These are phyloP conservation scores for Ilyonectria sp. DNA, from an alignment of 2,329 filamentous ascomycete genomes.

Conservation along the genomic window DNA sequence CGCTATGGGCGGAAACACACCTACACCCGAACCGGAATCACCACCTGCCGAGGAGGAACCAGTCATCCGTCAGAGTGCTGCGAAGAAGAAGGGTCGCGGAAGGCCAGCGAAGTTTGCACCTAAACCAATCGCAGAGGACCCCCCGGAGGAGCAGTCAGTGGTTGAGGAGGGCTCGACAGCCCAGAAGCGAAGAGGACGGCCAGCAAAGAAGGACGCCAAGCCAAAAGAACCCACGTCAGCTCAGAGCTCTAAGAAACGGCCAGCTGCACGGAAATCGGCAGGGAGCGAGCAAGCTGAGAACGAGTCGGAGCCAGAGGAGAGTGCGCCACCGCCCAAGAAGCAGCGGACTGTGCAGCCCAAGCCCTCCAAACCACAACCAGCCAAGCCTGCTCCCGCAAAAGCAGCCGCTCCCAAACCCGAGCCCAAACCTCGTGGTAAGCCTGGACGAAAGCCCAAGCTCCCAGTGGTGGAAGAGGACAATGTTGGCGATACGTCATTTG, in stretches of 20 bases:
- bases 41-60: slow-evolving; percentile 19
- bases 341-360: slow-evolving; percentile 44
- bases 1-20: slow-evolving; percentile 47
- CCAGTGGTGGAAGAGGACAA: slow-evolving; percentile 49
- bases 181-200: slow-evolving; percentile 30
- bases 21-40: slow-evolving; percentile 35
- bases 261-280: slow-evolving; percentile 21
- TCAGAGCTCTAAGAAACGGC: slow-evolving; percentile 38
- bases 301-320: slow-evolving; percentile 44
- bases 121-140: slow-evolving; percentile 33
- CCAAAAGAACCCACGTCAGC: slow-evolving; percentile 34
- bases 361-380: slow-evolving; percentile 43
- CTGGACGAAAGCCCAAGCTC: slow-evolving; percentile 44
- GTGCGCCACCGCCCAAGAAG: slow-evolving; percentile 45
- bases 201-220: slow-evolving; percentile 30
- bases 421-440: slow-evolving; percentile 46
- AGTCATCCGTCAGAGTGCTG: slow-evolving; percentile 23
- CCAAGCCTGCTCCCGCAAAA: slow-evolving; percentile 38
- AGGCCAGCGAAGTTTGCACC: slow-evolving; percentile 38
- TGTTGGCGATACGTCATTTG: slow-evolving; percentile 62
- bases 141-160: slow-evolving; percentile 25
- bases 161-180: slow-evolving; percentile 23
- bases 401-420: slow-evolving; percentile 37
- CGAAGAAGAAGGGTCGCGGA: slow-evolving; percentile 39
- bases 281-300: slow-evolving; percentile 37